Evolutionary conservation across 2,329 filamentous ascomycete genomes (phyloP).

Genomic region (Phoma sp.): DNA sequence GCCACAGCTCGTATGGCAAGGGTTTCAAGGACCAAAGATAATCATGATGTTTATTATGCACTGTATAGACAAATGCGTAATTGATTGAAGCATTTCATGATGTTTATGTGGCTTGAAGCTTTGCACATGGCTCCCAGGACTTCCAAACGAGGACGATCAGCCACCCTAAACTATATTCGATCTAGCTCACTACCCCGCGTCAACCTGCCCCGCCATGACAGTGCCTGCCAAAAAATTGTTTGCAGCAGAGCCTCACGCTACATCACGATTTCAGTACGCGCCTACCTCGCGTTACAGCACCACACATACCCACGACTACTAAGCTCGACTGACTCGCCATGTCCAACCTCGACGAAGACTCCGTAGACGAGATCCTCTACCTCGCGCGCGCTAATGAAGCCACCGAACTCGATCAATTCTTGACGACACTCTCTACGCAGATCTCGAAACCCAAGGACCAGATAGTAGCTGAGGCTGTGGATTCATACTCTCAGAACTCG

Average conservation of each 20-base stretch:
- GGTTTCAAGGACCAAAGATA: neutral
- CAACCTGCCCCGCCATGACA: slow-evolving; percentile 4
- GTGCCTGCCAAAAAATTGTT: slow-evolving; percentile 8
- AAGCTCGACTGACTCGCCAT: slow-evolving; percentile 19
- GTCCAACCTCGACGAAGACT: slow-evolving; percentile 64
- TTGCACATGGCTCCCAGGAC: neutral
- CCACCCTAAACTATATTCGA: neutral
- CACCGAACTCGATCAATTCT: slow-evolving; percentile 67
- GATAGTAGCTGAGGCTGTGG: slow-evolving; percentile 73
- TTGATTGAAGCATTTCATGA: neutral
- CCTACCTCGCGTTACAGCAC: neutral
- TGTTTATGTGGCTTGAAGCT: slow-evolving; percentile 3
- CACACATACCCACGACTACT: neutral
- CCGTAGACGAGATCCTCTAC: slow-evolving; percentile 92
- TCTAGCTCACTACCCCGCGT: slow-evolving; percentile 14
- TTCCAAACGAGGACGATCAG: slow-evolving; percentile 3
- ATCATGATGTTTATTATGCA: neutral
- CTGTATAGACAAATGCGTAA: too few relatives aligned
- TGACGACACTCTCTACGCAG: slow-evolving; percentile 68
- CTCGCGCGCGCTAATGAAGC: slow-evolving; percentile 80
- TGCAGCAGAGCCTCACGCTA: slow-evolving; percentile 17
- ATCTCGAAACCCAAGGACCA: slow-evolving; percentile 66
- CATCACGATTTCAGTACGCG: slow-evolving; percentile 10
- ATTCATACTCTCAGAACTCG: slow-evolving; percentile 78
- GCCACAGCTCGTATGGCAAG: neutral